phyloP scores from a whole-genome alignment of 2,329 filamentous ascomycete species.

The Colletotrichum musicola region DNA sequence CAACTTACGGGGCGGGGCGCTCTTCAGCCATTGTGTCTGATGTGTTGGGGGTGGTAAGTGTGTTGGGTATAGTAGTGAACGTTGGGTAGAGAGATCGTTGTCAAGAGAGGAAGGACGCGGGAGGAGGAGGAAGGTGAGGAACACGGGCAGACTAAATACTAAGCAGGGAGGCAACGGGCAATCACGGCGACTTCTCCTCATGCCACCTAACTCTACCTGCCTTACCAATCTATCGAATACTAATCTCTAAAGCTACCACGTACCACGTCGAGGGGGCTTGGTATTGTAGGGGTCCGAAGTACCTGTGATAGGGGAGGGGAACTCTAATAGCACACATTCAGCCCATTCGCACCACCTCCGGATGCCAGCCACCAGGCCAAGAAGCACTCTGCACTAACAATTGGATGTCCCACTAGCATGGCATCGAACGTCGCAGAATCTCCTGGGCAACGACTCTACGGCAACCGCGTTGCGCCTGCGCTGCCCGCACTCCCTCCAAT shows the following conservation, averaged over 20 bases:
- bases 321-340: too few relatives aligned
- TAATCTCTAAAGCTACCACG: neutral
- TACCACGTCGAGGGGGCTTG: constrained; percentile 3
- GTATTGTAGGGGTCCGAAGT: constrained; percentile 16
- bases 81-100: too few relatives aligned
- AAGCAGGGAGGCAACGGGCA: neutral
- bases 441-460: constrained; percentile 4
- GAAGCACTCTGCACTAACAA: too few relatives aligned
- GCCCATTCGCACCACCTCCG: too few relatives aligned
- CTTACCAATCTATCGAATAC: too few relatives aligned
- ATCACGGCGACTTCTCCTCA: neutral
- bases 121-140: neutral
- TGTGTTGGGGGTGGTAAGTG: neutral
- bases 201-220: neutral
- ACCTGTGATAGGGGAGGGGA: neutral
- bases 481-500: neutral
- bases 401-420: neutral
- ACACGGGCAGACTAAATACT: constrained; percentile 34
- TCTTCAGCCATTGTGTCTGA: constrained; percentile 40
- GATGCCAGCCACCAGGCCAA: too few relatives aligned
- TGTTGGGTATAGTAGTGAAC: neutral
- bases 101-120: neutral
- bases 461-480: neutral
- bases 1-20: constrained; percentile 41
- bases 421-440: constrained; percentile 28